phyloP scores from a whole-genome alignment of 73 alveolate genomes.

The Paramecium sexaurelia region DNA sequence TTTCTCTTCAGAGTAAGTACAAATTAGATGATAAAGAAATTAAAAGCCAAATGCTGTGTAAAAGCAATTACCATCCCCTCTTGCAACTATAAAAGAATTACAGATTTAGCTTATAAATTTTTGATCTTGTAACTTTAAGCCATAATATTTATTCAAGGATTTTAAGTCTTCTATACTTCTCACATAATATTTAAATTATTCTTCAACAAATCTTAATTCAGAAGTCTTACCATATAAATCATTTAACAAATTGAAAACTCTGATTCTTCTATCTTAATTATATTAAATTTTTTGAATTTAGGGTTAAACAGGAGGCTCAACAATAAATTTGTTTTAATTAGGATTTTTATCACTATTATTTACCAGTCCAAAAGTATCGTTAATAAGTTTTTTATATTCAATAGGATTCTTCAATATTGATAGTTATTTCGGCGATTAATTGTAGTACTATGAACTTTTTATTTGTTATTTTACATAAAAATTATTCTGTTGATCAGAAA shows the following conservation, averaged over 20 bases:
- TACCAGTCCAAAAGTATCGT: too few species aligned
- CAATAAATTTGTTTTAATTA: slow-evolving; percentile 70
- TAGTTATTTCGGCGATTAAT: too few species aligned
- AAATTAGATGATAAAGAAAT: background rate
- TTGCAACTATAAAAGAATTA: background rate
- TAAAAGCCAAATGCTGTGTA: slow-evolving; percentile 5
- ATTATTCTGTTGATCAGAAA: too few species aligned
- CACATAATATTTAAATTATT: background rate
- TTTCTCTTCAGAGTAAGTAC: background rate
- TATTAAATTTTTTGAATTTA: too few species aligned
- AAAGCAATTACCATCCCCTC: slow-evolving; percentile 53
- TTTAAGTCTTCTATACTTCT: background rate
- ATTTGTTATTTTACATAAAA: too few species aligned
- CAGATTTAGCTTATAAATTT: background rate
- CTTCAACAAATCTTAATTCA: background rate
- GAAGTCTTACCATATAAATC: background rate
- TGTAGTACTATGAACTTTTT: too few species aligned
- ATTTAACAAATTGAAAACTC: background rate
- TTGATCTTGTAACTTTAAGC: background rate
- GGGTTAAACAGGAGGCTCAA: too few species aligned
- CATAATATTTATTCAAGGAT: background rate
- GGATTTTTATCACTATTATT: background rate
- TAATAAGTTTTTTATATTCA: too few species aligned
- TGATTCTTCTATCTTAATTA: background rate
- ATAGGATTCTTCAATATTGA: too few species aligned